phyloP scores from a whole-genome alignment of 495 filamentous ascomycete genomes.

The Hyphodiscus hymeniophilus region DNA sequence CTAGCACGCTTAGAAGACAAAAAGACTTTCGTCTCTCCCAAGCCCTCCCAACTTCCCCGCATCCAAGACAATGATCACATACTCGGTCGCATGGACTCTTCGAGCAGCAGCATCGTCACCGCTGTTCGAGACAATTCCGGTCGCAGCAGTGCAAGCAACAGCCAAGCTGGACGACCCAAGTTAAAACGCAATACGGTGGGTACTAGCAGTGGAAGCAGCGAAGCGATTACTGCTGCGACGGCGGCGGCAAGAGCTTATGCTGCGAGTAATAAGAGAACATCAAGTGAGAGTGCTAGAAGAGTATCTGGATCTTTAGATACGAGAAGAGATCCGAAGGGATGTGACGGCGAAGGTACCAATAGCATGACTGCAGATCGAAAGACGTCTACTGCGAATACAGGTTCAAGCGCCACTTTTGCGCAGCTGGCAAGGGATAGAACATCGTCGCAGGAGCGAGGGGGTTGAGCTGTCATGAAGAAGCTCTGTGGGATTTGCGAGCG shows the following conservation, averaged over 20 bases:
- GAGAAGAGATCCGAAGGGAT: background rate
- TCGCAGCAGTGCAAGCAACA: conserved; percentile 2
- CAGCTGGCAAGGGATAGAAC: too few relatives aligned
- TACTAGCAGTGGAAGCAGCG: conserved; percentile 2
- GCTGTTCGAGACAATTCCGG: conserved; percentile 12
- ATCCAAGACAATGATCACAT: background rate
- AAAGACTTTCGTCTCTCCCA: too few relatives aligned
- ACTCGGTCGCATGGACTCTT: conserved; percentile 8
- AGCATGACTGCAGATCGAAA: too few relatives aligned
- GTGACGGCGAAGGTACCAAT: background rate
- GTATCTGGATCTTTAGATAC: too few relatives aligned
- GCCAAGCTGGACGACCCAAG: background rate
- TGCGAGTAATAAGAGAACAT: background rate
- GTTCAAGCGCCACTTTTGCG: too few relatives aligned
- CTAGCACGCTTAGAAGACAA: too few relatives aligned
- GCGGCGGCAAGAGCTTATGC: conserved; percentile 12
- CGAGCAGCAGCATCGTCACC: conserved; percentile 11
- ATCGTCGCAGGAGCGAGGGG: too few relatives aligned
- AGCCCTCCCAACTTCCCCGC: too few relatives aligned
- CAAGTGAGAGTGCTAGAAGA: background rate
- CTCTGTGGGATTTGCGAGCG: too few relatives aligned
- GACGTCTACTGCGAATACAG: too few relatives aligned
- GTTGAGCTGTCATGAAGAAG: too few relatives aligned
- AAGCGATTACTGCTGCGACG: conserved; percentile 12
- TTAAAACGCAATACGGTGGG: background rate